Conservation (phyloP, 2,329 filamentous ascomycete species). For the Colletotrichum aenigma region DNA sequence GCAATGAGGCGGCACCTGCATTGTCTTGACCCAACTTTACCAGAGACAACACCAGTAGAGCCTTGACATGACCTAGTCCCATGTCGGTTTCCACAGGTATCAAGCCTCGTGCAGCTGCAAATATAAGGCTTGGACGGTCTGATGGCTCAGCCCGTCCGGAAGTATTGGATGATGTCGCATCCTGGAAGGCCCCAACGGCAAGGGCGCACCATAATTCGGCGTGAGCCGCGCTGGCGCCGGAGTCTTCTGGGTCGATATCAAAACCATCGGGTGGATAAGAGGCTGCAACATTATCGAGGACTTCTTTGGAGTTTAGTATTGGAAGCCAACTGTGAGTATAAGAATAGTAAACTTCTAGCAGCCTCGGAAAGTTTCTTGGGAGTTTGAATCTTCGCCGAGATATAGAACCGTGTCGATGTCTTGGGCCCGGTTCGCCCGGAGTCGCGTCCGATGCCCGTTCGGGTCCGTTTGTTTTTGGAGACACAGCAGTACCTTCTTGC, state of each 20-base stretch:
- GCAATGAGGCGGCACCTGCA: conserved; percentile 64
- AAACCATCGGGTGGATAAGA: conserved; percentile 43
- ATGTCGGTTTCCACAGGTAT: conserved; percentile 51
- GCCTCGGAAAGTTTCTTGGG: conserved; percentile 58
- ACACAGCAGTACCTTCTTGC: neutral
- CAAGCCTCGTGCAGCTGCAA: conserved; percentile 51
- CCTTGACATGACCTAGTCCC: conserved; percentile 50
- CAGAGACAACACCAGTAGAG: conserved; percentile 63
- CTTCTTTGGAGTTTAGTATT: conserved; percentile 67
- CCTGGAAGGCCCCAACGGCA: conserved; percentile 61
- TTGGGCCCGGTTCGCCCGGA: neutral
- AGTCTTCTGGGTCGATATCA: conserved; percentile 27
- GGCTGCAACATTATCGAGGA: conserved; percentile 54
- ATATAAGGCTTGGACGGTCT: conserved; percentile 40
- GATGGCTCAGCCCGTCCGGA: conserved; percentile 26
- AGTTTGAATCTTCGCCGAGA: conserved; percentile 34
- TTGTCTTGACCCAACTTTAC: conserved; percentile 65
- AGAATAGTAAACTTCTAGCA: conserved; percentile 76
- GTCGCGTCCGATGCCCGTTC: neutral
- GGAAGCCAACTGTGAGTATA: conserved; percentile 81
- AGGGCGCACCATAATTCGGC: conserved; percentile 66
- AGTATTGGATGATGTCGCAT: conserved; percentile 31
- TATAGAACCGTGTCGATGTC: neutral
- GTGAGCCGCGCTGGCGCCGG: conserved; percentile 43
- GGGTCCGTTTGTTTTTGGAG: neutral